phyloP scores from a whole-genome alignment of 2,329 filamentous ascomycete genomes.

The Trichoderma brevicompactum region DNA sequence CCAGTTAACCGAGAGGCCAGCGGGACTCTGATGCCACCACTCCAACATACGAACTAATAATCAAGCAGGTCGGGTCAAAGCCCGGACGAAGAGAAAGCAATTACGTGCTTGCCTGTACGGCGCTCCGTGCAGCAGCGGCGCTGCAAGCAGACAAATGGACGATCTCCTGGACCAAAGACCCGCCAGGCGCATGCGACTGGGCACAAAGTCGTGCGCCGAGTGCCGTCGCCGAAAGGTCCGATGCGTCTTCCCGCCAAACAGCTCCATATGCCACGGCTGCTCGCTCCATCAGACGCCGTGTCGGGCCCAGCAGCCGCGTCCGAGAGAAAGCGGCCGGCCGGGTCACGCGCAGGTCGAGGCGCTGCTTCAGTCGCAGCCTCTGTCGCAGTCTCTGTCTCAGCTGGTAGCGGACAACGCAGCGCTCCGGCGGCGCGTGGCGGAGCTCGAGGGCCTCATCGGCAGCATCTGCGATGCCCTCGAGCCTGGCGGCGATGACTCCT shows the following conservation, averaged over 20 bases:
- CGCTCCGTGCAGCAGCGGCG: not conserved
- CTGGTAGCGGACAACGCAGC: slow-evolving; percentile 21
- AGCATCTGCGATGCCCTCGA: slow-evolving; percentile 9
- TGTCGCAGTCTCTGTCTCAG: not conserved
- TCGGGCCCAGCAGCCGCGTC: slow-evolving; percentile 47
- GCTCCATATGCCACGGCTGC: slow-evolving; percentile 49
- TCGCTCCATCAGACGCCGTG: slow-evolving; percentile 49
- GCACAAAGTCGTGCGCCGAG: slow-evolving; percentile 44
- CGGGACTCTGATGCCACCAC: not conserved
- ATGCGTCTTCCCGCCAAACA: slow-evolving; percentile 49
- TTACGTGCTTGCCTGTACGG: not conserved
- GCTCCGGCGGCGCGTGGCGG: slow-evolving; percentile 33
- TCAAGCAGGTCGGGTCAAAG: not conserved
- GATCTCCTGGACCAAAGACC: slow-evolving; percentile 19
- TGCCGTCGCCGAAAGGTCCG: slow-evolving; percentile 55
- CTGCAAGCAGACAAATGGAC: slow-evolving; percentile 11
- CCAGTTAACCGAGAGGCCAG: no score
- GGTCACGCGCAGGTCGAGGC: not conserved
- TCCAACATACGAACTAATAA: not conserved
- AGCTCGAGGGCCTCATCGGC: slow-evolving; percentile 37
- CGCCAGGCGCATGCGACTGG: slow-evolving; percentile 39
- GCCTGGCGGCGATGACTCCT: slow-evolving; percentile 6
- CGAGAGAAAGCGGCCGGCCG: slow-evolving; percentile 15
- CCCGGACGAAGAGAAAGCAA: not conserved
- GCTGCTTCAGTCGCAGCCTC: not conserved